phyloP scores from a whole-genome alignment of 164 flowering plant species.

The Tetracentron sinense region DNA sequence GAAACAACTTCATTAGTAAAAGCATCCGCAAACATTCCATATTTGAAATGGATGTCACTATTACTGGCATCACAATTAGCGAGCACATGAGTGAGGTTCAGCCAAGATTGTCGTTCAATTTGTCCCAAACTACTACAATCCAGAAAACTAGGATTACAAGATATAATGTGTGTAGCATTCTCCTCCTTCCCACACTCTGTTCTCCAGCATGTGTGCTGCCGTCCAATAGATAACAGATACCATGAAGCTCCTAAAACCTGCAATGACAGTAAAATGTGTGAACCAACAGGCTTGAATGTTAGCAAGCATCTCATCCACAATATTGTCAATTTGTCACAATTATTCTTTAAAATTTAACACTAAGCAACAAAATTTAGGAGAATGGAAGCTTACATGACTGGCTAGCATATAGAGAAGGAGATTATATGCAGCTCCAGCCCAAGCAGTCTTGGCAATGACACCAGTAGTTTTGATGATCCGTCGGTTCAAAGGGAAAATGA shows the following conservation, averaged over 20 bases:
- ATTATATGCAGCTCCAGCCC: constrained; percentile 95
- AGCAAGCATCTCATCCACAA: background rate
- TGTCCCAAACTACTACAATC: constrained; percentile 34
- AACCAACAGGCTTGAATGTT: background rate
- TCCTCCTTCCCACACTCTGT: constrained; percentile 47
- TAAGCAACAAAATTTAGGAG: no score
- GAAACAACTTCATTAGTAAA: constrained; percentile 55
- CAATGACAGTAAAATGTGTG: background rate
- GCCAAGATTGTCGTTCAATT: constrained; percentile 48
- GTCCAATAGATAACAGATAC: constrained; percentile 69
- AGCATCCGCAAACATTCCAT: constrained; percentile 83
- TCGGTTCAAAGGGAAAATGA: constrained; percentile 73
- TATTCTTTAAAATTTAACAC: no score
- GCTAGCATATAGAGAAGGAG: constrained; percentile 76
- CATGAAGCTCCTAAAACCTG: constrained; percentile 87
- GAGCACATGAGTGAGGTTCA: constrained; percentile 47
- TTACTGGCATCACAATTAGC: constrained; percentile 45
- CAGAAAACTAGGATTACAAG: constrained; percentile 43
- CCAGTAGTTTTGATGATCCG: constrained; percentile 85
- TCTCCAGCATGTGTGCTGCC: constrained; percentile 74
- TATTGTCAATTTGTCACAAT: background rate
- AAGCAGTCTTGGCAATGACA: constrained; percentile 74
- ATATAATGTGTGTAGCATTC: constrained; percentile 8
- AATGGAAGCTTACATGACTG: constrained; percentile 57
- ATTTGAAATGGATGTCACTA: constrained; percentile 33